phyloP scores from a whole-genome alignment of 139 green algal species.

The Tetradesmus obliquus region DNA sequence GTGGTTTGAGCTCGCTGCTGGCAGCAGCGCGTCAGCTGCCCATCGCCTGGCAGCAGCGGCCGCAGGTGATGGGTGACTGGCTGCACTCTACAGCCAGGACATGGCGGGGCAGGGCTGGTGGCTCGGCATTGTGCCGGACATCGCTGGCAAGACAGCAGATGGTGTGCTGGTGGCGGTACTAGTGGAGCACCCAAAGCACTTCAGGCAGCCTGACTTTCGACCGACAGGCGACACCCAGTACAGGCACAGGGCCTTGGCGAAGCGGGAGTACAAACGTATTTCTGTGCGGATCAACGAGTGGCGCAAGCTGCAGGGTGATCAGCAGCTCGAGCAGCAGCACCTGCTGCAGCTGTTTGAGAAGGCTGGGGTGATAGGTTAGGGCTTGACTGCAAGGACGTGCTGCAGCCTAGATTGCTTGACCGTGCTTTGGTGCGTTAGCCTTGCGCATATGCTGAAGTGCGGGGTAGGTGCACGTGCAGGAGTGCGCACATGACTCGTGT shows the following conservation, averaged over 20 bases:
- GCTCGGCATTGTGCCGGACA: background rate
- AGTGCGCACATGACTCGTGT: too few relatives aligned
- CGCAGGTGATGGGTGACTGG: background rate
- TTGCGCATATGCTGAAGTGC: too few relatives aligned
- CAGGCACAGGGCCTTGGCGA: constrained; percentile 25
- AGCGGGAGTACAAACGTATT: background rate
- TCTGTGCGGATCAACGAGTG: background rate
- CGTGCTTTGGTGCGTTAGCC: too few relatives aligned
- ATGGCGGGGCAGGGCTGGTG: too few relatives aligned
- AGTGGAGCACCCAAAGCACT: constrained; percentile 25
- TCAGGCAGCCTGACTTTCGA: background rate
- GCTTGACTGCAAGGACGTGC: too few relatives aligned
- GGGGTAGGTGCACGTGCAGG: too few relatives aligned
- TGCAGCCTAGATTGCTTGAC: too few relatives aligned
- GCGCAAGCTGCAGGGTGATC: background rate
- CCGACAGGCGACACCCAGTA: background rate
- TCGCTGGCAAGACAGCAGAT: background rate
- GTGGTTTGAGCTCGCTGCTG: background rate
- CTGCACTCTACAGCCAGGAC: too few relatives aligned
- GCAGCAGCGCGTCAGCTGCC: background rate
- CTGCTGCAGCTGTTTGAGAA: background rate
- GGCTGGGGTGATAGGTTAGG: background rate
- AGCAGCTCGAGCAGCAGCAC: background rate
- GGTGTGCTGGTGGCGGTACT: constrained; percentile 5
- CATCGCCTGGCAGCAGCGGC: background rate